These are phyloP conservation scores for Graphium sp. DNA, from an alignment of 2,329 filamentous ascomycete genomes.

Conservation along the genomic window DNA sequence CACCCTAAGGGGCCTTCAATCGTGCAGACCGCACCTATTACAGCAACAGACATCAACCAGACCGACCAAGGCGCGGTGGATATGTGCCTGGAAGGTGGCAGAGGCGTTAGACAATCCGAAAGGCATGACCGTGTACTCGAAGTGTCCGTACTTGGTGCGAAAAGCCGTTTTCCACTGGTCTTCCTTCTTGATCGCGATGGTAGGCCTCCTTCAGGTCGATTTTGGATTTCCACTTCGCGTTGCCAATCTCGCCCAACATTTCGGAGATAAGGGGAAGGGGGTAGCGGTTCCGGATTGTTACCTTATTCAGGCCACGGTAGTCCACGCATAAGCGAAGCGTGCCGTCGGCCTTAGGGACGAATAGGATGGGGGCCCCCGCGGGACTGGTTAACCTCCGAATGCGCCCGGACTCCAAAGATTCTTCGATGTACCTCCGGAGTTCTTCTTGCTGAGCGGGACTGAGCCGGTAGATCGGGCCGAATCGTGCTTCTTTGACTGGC, in stretches of 20 bases:
- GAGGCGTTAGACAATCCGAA: background rate
- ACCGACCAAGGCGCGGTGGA: background rate
- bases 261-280: conserved; percentile 14
- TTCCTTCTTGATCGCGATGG: background rate
- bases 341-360: conserved; percentile 13
- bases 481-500: too few species aligned
- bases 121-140: background rate
- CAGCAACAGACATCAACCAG: conserved; percentile 13
- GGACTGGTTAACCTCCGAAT: conserved; percentile 8
- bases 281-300: conserved; percentile 17
- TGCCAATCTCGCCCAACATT: conserved; percentile 10
- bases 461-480: conserved; percentile 8
- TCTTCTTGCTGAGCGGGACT: conserved; percentile 5
- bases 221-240: conserved; percentile 12
- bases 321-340: conserved; percentile 15
- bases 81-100: background rate
- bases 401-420: conserved; percentile 7
- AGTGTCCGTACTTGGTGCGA: background rate
- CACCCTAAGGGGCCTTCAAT: too few species aligned
- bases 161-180: conserved; percentile 1
- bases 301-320: conserved; percentile 15
- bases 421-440: conserved; percentile 7
- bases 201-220: conserved; percentile 11
- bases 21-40: too few species aligned
- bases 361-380: conserved; percentile 11